Base-by-base conservation (phyloP, 2,329 filamentous ascomycete genomes). In the Colletotrichum chrysophilum region DNA sequence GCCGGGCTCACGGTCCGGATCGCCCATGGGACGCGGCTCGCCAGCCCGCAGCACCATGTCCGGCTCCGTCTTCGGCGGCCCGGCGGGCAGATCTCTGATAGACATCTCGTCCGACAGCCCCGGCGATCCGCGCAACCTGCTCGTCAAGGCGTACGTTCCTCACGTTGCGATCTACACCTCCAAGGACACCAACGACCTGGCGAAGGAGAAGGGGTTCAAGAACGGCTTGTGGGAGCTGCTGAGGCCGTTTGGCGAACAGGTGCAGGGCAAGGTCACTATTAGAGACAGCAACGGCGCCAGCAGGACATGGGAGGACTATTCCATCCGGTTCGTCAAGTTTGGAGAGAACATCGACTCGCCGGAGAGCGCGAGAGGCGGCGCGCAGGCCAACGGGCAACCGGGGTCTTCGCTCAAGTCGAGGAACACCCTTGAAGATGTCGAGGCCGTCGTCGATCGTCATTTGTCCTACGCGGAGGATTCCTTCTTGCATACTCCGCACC, bases 91-190 rank as follows among this genome's bases (percentile, higher is more conserved):
- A 71, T 86, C 86, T 12, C 83, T 90, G 4, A 82, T 87, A 4
- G 87, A 88, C 48, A 84, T 81, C 52, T 83, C 83, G 2, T 86
- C 84, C 13, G 87, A 88, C 58, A 86, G 84, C 73, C 88, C 88
- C 2, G 86, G 87, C 13, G 90, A 93, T 74, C 91, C 91, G 36
- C 83, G 92, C 26, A 90, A 89, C 78, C 87, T 98, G 66, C 93
- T 98, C 58, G 88, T 97, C 70, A 93, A 93, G 75, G 94, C 96
- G 4, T 98, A 98, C 82, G 95, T 96, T 16, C 97, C 97, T 1
- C 94, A 97, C 77, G 92, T 99, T 61, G 95, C 94, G 8, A 91
- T 99, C 32, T 94, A 96, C 79, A 92, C 95, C n/a, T 98, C 96
- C 16, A 87, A 91, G 18, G 96, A 98, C 82, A 97, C 95, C 1